Conservation (phyloP, 1,139 yeast genomes). For the Yarrowia galli region DNA sequence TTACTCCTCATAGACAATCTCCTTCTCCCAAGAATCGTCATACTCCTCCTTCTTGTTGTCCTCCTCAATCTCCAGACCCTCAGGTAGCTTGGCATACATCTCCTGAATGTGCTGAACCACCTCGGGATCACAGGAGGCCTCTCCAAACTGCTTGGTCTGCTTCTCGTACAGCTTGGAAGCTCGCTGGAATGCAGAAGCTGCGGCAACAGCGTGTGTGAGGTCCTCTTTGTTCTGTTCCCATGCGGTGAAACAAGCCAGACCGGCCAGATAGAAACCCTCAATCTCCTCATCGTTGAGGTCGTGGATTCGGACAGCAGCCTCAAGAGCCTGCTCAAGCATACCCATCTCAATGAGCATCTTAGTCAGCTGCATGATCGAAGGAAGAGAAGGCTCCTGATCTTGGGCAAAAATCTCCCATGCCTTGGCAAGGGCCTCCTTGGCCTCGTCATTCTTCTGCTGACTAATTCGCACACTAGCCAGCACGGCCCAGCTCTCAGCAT, state of each 20-base stretch:
- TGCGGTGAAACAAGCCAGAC: constrained; percentile 65
- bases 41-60: constrained; percentile 24
- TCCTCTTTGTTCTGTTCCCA: constrained; percentile 36
- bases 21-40: constrained; percentile 31
- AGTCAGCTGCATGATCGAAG: constrained; percentile 74
- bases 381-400: constrained; percentile 59
- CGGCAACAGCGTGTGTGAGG: constrained; percentile 10
- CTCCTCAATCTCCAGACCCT: constrained; percentile 40
- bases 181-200: constrained; percentile 27
- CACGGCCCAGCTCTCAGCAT: constrained; percentile 83
- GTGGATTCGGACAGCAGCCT: constrained; percentile 66
- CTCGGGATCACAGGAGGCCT: constrained; percentile 40
- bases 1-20: constrained; percentile 29
- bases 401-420: constrained; percentile 76
- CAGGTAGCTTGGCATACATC: constrained; percentile 53
- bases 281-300: constrained; percentile 84
- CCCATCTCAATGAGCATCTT: constrained; percentile 69
- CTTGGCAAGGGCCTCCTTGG: constrained; percentile 68
- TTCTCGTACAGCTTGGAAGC: constrained; percentile 37
- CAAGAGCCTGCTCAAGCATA: constrained; percentile 67
- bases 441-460: constrained; percentile 79
- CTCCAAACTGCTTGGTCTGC: constrained; percentile 34
- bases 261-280: constrained; percentile 83
- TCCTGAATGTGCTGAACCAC: constrained; percentile 46
- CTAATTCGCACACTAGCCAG: constrained; percentile 90